phyloP scores from a whole-genome alignment of 2,329 filamentous ascomycete genomes.

The Talaromyces sp. region DNA sequence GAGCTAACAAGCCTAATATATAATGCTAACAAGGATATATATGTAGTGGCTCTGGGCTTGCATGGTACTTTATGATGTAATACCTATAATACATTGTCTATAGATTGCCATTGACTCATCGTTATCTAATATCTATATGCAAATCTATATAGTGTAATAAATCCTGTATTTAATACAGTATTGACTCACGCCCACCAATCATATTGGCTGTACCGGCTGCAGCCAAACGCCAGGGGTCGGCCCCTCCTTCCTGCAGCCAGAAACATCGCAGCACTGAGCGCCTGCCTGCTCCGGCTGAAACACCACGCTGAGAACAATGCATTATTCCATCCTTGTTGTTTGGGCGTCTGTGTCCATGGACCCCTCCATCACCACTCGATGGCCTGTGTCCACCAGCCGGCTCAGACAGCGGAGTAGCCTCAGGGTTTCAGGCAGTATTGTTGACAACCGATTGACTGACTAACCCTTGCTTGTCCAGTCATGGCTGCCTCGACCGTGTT shows the following conservation, averaged over 20 bases:
- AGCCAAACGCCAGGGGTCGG: neutral
- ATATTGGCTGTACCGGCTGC: neutral
- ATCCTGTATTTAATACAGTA: too few species aligned
- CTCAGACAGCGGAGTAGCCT: neutral
- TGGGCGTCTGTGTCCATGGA: neutral
- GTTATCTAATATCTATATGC: too few species aligned
- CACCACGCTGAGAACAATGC: neutral
- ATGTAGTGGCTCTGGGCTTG: too few species aligned
- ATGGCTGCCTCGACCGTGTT: too few species aligned
- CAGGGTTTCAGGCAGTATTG: neutral
- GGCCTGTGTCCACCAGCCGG: too few species aligned
- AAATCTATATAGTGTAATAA: too few species aligned
- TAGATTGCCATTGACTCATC: too few species aligned
- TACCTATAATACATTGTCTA: too few species aligned
- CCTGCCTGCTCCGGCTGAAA: neutral
- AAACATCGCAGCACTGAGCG: neutral
- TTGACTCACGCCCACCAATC: too few species aligned
- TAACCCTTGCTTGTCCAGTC: too few species aligned
- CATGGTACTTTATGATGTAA: too few species aligned
- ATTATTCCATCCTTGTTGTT: neutral
- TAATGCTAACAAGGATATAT: too few species aligned
- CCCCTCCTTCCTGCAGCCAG: neutral
- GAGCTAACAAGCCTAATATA: neutral
- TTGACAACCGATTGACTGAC: neutral
- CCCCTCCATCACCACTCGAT: neutral